Base-by-base conservation (phyloP, 1,139 yeast species). In the Blastobotrys niveus region DNA sequence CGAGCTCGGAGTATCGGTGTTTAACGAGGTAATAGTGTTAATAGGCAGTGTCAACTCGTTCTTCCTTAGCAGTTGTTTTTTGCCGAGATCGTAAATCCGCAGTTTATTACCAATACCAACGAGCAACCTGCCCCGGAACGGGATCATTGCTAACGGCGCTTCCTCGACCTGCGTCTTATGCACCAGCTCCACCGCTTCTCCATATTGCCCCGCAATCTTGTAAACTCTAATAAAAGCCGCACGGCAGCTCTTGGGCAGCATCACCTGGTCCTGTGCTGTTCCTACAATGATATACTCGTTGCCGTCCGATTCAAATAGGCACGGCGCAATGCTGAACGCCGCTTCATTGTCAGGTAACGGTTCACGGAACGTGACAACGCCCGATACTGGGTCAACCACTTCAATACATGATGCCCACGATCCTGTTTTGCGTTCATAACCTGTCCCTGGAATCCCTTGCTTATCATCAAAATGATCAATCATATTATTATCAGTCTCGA, bases 21-120 rank as follows among this genome's bases (percentile, higher is more conserved):
- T 64, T 2, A 88, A 41, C 18, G 73, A 71, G 10, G 74, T 72
- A 20, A 87, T 78, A 36, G 69, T 68, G 52, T 64, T 49, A 62
- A 67, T 3, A 65, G 51, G 46, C 10, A 64, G 46, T n/a, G 68
- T 37, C 71, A 59, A 17, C 54, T 66, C 48, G 0, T 82, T 70
- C 58, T 86, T 86, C 44, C 83, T 73, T 44, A 91, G 70, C 32
- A 91, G 67, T 58, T 88, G 96, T 52, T 81, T 83, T 53, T 73
- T 73, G 1, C 98, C 98, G 30, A 88, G 52, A 32, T 82, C 93
- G 59, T 75, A 88, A 6, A 86, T 56, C 18, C 87, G 67, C 25
- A 91, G 34, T 26, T 64, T 62, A 40, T 73, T 71, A 0, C 73
- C 74, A 45, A 76, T 57, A 0, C 86, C 93, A 0, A 76, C 82